These are phyloP conservation scores for Stylonectria norvegica DNA, from an alignment of 2,329 filamentous ascomycete genomes.

Conservation along the genomic window DNA sequence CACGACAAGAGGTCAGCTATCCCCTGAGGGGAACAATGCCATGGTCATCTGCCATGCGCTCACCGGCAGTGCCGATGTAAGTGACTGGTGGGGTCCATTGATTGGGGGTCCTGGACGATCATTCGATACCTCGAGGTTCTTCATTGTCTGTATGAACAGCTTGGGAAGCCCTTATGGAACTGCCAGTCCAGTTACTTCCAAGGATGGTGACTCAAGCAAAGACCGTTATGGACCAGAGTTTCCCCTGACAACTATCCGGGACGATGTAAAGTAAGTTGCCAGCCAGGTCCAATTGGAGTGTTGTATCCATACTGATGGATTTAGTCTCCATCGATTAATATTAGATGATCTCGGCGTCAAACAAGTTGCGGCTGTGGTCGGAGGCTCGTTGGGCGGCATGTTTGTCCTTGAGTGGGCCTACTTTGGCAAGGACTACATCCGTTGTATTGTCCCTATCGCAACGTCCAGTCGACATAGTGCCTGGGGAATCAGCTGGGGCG, in stretches of 20 bases:
- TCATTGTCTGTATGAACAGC: slow-evolving; percentile 82
- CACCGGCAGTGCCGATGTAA: slow-evolving; percentile 79
- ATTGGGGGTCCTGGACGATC: slow-evolving; percentile 73
- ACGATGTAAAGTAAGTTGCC: slow-evolving; percentile 79
- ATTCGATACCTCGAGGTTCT: slow-evolving; percentile 80
- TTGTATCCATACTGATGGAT: slow-evolving; percentile 13
- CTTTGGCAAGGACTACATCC: slow-evolving; percentile 81
- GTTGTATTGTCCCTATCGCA: slow-evolving; percentile 76
- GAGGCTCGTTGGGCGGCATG: slow-evolving; percentile 86
- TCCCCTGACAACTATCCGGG: slow-evolving; percentile 87
- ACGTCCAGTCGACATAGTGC: slow-evolving; percentile 82
- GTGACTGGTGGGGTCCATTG: slow-evolving; percentile 85
- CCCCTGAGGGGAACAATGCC: slow-evolving; percentile 58
- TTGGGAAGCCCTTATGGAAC: slow-evolving; percentile 82
- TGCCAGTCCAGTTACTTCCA: slow-evolving; percentile 84
- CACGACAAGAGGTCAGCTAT: slow-evolving; percentile 61
- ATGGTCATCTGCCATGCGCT: slow-evolving; percentile 81
- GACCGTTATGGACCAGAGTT: slow-evolving; percentile 93
- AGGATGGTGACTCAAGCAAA: slow-evolving; percentile 71
- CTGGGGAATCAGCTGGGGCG: slow-evolving; percentile 89
- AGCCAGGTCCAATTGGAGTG: no score
- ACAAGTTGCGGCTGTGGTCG: slow-evolving; percentile 74
- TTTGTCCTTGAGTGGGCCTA: slow-evolving; percentile 91
- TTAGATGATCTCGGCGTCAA: slow-evolving; percentile 77
- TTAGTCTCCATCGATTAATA: slow-evolving; percentile 72